Percentiles rank a stretch among this genome's conserved stretches.
phyloP scores from a whole-genome alignment of 306 rosid genomes.

The Hippophae tibetana region DNA sequence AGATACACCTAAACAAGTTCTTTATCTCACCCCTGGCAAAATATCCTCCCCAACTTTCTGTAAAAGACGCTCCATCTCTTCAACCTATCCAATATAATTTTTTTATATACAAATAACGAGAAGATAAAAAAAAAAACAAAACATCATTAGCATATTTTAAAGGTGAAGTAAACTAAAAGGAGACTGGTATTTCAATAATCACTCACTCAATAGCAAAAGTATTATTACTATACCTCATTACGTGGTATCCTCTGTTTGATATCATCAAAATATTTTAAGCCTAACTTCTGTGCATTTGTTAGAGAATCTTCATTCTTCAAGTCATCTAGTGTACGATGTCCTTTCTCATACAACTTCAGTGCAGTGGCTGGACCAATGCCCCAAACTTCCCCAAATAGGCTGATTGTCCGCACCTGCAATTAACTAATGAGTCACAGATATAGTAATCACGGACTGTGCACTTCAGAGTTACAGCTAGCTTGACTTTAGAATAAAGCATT shows the following conservation, averaged over 20 bases:
- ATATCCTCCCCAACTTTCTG: conserved; percentile 62
- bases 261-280: conserved; percentile 86
- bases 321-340: conserved; percentile 68
- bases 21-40: conserved; percentile 66
- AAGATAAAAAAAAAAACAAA: not conserved
- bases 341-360: conserved; percentile 74
- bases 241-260: conserved; percentile 72
- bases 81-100: conserved; percentile 45
- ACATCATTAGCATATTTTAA: conserved; percentile 9
- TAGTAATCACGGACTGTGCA: conserved; percentile 2
- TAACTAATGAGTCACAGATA: conserved; percentile 9
- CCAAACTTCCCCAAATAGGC: conserved; percentile 94
- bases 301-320: conserved; percentile 57
- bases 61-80: conserved; percentile 69
- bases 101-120: not conserved
- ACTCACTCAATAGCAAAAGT: not conserved
- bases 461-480: not conserved
- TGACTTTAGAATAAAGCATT: too few species aligned
- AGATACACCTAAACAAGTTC: conserved; percentile 6
- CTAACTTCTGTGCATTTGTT: conserved; percentile 70
- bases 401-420: conserved; percentile 62
- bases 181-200: conserved; percentile 3
- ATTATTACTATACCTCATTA: conserved; percentile 47
- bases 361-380: conserved; percentile 96
- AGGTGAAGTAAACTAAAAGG: not conserved